Percentiles rank a stretch among this genome's conserved stretches.
Conservation (phyloP, 306 rosid genomes). For the Urtica urens region DNA sequence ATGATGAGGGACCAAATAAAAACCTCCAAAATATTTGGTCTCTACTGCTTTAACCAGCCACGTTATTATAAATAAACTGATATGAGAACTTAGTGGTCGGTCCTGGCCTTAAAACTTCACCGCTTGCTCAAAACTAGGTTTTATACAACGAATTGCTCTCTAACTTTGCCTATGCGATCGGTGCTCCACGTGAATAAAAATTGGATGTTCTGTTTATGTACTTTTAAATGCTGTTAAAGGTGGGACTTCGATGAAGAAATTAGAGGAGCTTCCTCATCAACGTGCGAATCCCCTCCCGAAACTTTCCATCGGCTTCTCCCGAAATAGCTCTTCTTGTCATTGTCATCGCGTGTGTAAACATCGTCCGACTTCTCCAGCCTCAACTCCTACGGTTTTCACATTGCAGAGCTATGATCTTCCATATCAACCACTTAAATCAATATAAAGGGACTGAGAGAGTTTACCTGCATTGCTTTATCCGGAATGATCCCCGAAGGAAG, state of each 20-base stretch:
- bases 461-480: conserved; percentile 55
- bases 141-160: conserved; percentile 2
- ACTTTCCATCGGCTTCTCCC: conserved; percentile 11
- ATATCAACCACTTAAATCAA: too few relatives aligned
- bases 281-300: not conserved
- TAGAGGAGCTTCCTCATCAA: conserved; percentile 9
- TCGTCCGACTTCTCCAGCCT: conserved; percentile 12
- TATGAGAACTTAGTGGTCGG: too few relatives aligned
- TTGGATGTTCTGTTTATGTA: not conserved
- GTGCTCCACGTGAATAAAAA: not conserved
- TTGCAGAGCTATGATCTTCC: too few relatives aligned
- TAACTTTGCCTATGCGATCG: not conserved
- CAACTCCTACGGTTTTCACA: conserved; percentile 8
- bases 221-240: not conserved
- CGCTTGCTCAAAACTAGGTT: not conserved
- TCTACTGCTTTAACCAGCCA: too few relatives aligned
- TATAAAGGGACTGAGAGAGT: too few relatives aligned
- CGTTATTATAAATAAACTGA: too few relatives aligned
- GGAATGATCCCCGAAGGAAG: conserved; percentile 47
- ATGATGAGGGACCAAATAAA: too few relatives aligned
- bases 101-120: not conserved
- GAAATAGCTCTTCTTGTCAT: conserved; percentile 1
- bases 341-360: conserved; percentile 6
- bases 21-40: too few relatives aligned
- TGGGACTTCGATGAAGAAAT: conserved; percentile 6